Evolutionary conservation across 352 stramenopile genomes (phyloP).

Genomic region (Elongisporangium undulatum): DNA sequence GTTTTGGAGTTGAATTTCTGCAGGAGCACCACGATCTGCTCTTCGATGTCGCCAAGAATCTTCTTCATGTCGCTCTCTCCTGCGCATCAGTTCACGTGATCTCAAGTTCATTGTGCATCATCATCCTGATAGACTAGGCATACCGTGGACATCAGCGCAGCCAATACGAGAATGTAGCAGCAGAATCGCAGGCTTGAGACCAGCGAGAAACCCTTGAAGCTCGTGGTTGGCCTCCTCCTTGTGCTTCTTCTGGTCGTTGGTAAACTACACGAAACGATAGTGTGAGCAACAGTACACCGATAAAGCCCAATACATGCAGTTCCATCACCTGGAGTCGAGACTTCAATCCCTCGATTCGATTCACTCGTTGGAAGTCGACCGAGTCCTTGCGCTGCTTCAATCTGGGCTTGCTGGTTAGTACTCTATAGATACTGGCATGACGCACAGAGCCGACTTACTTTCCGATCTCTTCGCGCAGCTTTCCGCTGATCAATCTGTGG

Average conservation of each 20-base stretch:
- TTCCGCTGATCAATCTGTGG: constrained; percentile 58
- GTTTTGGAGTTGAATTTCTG: constrained; percentile 67
- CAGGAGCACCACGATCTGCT: constrained; percentile 60
- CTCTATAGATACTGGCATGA: neutral
- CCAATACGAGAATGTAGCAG: constrained; percentile 66
- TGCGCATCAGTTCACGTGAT: constrained; percentile 10
- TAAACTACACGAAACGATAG: constrained; percentile 12
- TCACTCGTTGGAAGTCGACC: constrained; percentile 71
- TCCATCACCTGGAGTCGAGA: constrained; percentile 35
- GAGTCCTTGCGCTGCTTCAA: constrained; percentile 82
- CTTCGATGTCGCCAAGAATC: constrained; percentile 70
- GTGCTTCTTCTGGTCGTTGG: constrained; percentile 69
- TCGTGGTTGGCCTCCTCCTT: constrained; percentile 72
- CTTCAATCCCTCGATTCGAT: constrained; percentile 69
- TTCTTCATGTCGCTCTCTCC: constrained; percentile 70
- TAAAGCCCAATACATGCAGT: neutral
- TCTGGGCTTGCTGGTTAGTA: constrained; percentile 15
- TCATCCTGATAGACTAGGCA: constrained; percentile 1
- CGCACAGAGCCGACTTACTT: constrained; percentile 36
- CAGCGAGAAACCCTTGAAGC: constrained; percentile 58
- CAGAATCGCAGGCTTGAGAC: constrained; percentile 57
- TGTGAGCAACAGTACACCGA: neutral
- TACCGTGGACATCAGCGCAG: constrained; percentile 63
- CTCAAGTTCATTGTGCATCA: neutral
- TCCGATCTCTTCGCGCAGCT: constrained; percentile 74